These are phyloP conservation scores for Microdochium nivale DNA, from an alignment of 2,329 filamentous ascomycete species.

Conservation along the genomic window DNA sequence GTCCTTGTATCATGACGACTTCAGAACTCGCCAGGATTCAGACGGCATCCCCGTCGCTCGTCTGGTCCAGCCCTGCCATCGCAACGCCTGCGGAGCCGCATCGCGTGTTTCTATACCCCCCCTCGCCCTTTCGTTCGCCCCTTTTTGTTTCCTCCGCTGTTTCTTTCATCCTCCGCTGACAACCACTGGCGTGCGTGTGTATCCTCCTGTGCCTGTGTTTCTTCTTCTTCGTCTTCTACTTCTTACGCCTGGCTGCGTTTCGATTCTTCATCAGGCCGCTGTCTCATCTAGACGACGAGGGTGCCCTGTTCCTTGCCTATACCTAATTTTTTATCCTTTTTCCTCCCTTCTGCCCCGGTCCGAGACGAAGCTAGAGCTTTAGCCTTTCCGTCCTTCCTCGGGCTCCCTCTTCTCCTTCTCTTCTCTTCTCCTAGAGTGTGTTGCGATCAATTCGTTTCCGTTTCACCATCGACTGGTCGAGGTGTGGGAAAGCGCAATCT, in stretches of 20 bases:
- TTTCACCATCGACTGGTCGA: neutral
- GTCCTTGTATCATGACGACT: neutral
- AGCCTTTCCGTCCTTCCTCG: neutral
- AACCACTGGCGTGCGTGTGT: neutral
- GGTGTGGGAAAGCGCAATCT: neutral
- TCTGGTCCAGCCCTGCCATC: neutral
- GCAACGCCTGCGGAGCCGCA: neutral
- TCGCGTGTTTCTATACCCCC: neutral
- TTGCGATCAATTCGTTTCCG: neutral
- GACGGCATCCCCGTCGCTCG: neutral
- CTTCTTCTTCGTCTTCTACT: neutral
- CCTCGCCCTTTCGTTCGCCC: neutral
- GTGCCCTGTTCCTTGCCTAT: neutral
- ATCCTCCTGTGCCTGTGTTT: neutral
- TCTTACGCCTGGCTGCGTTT: neutral
- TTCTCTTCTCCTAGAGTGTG: neutral
- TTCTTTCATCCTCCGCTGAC: neutral
- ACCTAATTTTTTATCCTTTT: neutral
- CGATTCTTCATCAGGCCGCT: neutral
- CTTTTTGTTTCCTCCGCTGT: neutral
- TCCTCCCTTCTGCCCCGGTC: neutral
- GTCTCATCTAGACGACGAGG: neutral
- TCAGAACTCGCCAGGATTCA: neutral
- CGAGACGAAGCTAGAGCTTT: neutral
- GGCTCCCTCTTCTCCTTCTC: neutral